Base-by-base conservation (phyloP, 148 eudicot genomes). In the Vaccinium macrocarpon region DNA sequence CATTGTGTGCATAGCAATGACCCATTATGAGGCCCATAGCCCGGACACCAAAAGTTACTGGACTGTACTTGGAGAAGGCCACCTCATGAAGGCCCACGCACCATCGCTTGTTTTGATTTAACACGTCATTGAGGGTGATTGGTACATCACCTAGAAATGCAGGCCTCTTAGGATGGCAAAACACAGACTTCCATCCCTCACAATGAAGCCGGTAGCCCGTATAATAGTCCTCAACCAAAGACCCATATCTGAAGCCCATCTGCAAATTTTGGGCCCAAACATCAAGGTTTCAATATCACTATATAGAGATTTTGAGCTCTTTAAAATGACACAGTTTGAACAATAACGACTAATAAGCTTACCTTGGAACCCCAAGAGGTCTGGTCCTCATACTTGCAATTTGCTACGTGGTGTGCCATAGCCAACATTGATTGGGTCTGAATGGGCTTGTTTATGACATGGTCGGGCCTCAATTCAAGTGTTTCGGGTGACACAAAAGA, bases 171-270 rank as follows among this genome's bases (percentile, higher is more conserved):
- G 97, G 97, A 82, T 85, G 14, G 84, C 91, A 92, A 77, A 92
- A 90, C 25, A 88, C 25, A 3, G 85, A 72, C 78, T 18, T 87
- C 97, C 97, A 93, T n/a, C 97, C 97, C 50, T 90, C 89, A 83
- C 97, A 89, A 12, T 91, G 91, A 74, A 91, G 51, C 9, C 84
- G 85, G 15, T 86, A 91, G 4, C 97, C 92, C 0, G 97, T 90
- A 35, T 71, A 74, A 72, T 57, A 92, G 59, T 93, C 97, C 78
- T 93, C 97, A 8, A 89, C 90, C 76, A 93, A 83, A 0, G 95
- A 90, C 50, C 96, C 94, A 32, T 93, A 92, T 46, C 92, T 81
- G 51, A 91, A 92, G 19, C 96, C 96, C 89, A 91, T n/a, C 94
- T 93, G 89, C 79, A 64, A 32, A 81, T 13, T 49, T 25, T 78